A percentile compares a stretch with the other conserved stretches of the same genome.
phyloP scores from a whole-genome alignment of 1,139 yeast species.

The Lodderomyces orthopsilosis region DNA sequence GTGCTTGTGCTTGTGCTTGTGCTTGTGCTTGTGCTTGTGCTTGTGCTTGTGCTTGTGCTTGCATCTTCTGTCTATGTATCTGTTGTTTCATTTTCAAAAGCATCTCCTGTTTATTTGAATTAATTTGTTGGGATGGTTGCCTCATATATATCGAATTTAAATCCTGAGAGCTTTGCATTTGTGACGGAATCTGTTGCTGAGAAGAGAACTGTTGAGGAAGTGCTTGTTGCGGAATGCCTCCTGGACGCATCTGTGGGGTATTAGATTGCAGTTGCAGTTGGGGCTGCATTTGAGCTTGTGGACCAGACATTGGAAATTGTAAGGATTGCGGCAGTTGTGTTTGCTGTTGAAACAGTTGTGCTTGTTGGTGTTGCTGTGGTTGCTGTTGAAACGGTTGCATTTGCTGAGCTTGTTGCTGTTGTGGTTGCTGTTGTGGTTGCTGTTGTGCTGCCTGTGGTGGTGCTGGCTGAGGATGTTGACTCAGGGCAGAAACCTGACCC shows the following conservation, averaged over 20 bases:
- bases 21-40: constrained; percentile 7
- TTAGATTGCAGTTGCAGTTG: constrained; percentile 3
- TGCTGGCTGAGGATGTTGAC: constrained; percentile 16
- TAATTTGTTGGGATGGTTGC: constrained; percentile 17
- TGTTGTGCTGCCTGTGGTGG: constrained; percentile 14
- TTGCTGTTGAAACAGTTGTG: constrained; percentile 8
- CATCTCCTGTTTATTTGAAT: constrained; percentile 25
- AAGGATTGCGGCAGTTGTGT: constrained; percentile 12
- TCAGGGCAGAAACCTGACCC: constrained; percentile 13
- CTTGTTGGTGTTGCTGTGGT: constrained; percentile 6
- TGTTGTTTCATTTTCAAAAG: constrained; percentile 19
- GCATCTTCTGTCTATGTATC: constrained; percentile 20
- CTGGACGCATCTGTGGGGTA: constrained; percentile 1
- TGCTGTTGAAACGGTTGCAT: background rate
- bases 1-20: constrained; percentile 9
- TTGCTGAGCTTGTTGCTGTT: constrained; percentile 5
- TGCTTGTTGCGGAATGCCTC: background rate
- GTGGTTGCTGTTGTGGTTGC: constrained; percentile 13
- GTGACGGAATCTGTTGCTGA: constrained; percentile 13
- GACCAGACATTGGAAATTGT: constrained; percentile 10
- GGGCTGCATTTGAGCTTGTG: constrained; percentile 6
- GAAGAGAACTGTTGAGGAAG: background rate
- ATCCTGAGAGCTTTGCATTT: constrained; percentile 14
- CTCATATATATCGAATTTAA: constrained; percentile 13
- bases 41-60: constrained; percentile 10